Evolutionary conservation across 2,329 filamentous ascomycete genomes (phyloP).

Genomic region (Claviceps sp.): DNA sequence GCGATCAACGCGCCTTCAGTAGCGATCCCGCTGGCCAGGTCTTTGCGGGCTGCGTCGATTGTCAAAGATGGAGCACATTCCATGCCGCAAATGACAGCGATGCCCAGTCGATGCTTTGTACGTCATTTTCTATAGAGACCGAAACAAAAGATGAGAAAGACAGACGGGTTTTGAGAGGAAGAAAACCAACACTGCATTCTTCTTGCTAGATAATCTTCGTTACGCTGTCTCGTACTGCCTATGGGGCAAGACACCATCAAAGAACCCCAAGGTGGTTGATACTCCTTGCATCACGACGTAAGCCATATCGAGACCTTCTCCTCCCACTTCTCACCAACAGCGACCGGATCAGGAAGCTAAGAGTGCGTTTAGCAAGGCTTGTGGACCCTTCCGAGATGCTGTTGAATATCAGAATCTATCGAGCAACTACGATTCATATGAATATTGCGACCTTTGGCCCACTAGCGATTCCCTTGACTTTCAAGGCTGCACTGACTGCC

Average conservation of each 20-base stretch:
- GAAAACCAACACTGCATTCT: too few species aligned
- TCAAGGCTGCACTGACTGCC: constrained; percentile 31
- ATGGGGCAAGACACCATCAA: constrained; percentile 28
- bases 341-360: neutral
- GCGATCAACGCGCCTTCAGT: constrained; percentile 26
- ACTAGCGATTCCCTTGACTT: constrained; percentile 22
- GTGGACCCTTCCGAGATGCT: constrained; percentile 32
- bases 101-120: constrained; percentile 41
- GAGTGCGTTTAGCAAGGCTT: constrained; percentile 33
- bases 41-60: constrained; percentile 37
- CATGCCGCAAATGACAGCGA: constrained; percentile 35
- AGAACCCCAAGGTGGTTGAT: constrained; percentile 25
- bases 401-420: constrained; percentile 37
- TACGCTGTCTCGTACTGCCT: constrained; percentile 43
- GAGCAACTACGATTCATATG: constrained; percentile 29
- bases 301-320: neutral
- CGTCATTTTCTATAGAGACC: constrained; percentile 13
- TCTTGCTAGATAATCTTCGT: constrained; percentile 40
- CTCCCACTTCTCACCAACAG: neutral
- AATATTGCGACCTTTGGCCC: constrained; percentile 40
- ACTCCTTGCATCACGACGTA: constrained; percentile 41
- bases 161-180: too few species aligned
- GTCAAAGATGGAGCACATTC: constrained; percentile 37
- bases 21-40: constrained; percentile 29
- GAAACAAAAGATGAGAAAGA: too few species aligned